Conservation (phyloP, 169 alveolate species). For the Plasmodium knowlesi region DNA sequence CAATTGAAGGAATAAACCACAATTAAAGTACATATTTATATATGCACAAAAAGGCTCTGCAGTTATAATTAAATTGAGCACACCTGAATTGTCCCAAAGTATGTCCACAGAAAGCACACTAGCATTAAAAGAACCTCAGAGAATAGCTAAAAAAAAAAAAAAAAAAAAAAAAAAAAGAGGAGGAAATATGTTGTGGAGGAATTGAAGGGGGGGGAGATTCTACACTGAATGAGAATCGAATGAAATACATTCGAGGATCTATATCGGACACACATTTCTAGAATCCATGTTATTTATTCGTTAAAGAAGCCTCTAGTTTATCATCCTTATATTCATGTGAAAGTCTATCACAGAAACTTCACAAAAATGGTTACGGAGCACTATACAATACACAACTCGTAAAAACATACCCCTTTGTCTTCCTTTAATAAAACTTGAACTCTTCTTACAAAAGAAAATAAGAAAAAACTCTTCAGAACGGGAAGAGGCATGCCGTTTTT, state of each 20-base stretch:
- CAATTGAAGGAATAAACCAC: neutral
- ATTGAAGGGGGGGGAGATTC: neutral
- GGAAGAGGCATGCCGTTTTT: neutral
- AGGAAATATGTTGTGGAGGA: neutral
- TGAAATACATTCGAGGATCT: neutral
- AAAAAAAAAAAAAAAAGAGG: neutral
- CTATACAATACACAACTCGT: neutral
- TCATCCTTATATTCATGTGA: neutral
- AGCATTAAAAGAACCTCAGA: constrained; percentile 60
- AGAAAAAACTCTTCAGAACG: constrained; percentile 62
- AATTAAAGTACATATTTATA: neutral
- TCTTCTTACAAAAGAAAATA: constrained; percentile 56
- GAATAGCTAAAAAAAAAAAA: constrained; percentile 12
- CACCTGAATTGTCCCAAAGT: constrained; percentile 74
- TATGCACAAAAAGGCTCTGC: neutral
- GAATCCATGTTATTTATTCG: neutral
- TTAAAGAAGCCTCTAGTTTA: neutral
- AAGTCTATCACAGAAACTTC: neutral
- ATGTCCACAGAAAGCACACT: constrained; percentile 57
- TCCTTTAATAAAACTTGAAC: constrained; percentile 55
- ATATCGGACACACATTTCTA: neutral
- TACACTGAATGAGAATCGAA: neutral
- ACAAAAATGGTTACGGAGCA: neutral
- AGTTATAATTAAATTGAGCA: neutral
- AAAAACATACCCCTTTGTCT: constrained; percentile 60